Conservation (phyloP, 2,329 filamentous ascomycete species). For the Mycosphaerella arachidis region DNA sequence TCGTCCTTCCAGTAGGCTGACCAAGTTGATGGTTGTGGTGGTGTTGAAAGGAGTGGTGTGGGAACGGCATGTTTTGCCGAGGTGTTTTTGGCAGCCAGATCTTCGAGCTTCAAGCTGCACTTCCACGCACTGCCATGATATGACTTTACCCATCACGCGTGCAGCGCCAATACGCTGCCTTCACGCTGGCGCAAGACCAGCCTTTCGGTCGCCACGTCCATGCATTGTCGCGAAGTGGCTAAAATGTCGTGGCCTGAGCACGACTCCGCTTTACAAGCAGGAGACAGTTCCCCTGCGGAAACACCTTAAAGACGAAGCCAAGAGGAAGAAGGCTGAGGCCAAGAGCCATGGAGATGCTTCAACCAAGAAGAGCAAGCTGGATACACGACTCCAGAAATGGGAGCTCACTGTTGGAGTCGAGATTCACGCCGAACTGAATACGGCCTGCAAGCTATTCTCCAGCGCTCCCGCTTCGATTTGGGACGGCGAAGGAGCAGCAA, state of each 20-base stretch:
- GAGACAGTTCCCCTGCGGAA: constrained; percentile 36
- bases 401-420: constrained; percentile 94
- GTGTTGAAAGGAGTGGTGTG: not conserved
- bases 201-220: constrained; percentile 17
- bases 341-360: not conserved
- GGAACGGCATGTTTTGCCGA: not conserved
- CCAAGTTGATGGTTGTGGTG: no score
- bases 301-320: constrained; percentile 40
- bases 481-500: constrained; percentile 50
- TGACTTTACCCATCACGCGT: not conserved
- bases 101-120: not conserved
- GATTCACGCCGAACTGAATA: constrained; percentile 94
- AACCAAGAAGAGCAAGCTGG: constrained; percentile 9
- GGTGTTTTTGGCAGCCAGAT: not conserved
- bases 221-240: constrained; percentile 32
- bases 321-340: constrained; percentile 21
- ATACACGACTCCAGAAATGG: constrained; percentile 57
- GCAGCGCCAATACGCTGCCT: not conserved
- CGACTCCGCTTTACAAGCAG: constrained; percentile 13
- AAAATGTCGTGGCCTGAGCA: constrained; percentile 23
- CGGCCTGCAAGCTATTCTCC: constrained; percentile 84
- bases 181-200: not conserved
- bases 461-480: constrained; percentile 40
- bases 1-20: no score
- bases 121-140: not conserved